A percentile compares a stretch with the other conserved stretches of the same genome.
Evolutionary conservation across 2,329 filamentous ascomycete genomes (phyloP).

Genomic region (Ceratocystis alfenasii): DNA sequence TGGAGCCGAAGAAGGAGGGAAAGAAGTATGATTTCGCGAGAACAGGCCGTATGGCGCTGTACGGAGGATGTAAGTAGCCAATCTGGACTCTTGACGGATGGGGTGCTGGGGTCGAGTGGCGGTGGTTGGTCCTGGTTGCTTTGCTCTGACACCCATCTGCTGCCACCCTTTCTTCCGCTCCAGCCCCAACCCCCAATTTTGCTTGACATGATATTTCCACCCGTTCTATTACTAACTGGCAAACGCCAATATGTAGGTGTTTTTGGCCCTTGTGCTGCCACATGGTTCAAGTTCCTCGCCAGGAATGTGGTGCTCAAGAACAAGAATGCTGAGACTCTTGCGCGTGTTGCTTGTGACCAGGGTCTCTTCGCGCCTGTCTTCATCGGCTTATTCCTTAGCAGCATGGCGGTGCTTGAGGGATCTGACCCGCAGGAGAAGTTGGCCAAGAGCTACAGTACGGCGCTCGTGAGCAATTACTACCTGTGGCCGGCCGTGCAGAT

Average conservation of each 20-base stretch:
- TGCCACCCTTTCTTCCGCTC: too few species aligned
- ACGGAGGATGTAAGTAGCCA: constrained; percentile 54
- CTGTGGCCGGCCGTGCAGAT: constrained; percentile 79
- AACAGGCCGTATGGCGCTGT: constrained; percentile 67
- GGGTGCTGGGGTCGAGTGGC: neutral
- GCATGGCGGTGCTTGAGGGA: constrained; percentile 76
- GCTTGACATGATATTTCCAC: neutral
- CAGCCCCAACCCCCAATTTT: constrained; percentile 4
- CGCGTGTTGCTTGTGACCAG: constrained; percentile 73
- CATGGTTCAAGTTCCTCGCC: constrained; percentile 74
- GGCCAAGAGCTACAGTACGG: constrained; percentile 54
- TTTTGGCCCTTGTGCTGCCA: constrained; percentile 79
- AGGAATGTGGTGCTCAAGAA: constrained; percentile 52
- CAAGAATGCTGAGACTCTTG: constrained; percentile 57
- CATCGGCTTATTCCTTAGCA: constrained; percentile 67
- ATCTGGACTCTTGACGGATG: neutral
- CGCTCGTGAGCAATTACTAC: constrained; percentile 73
- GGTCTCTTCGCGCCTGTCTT: constrained; percentile 72
- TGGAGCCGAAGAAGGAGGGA: constrained; percentile 69
- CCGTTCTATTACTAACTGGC: constrained; percentile 4
- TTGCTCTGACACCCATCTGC: too few species aligned
- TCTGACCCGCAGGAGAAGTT: constrained; percentile 51
- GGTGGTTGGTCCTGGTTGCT: too few species aligned
- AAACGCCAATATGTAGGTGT: constrained; percentile 39
- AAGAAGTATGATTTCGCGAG: constrained; percentile 53